phyloP scores from a whole-genome alignment of 2,329 filamentous ascomycete species.

The Tolypocladium ophioglossoides region DNA sequence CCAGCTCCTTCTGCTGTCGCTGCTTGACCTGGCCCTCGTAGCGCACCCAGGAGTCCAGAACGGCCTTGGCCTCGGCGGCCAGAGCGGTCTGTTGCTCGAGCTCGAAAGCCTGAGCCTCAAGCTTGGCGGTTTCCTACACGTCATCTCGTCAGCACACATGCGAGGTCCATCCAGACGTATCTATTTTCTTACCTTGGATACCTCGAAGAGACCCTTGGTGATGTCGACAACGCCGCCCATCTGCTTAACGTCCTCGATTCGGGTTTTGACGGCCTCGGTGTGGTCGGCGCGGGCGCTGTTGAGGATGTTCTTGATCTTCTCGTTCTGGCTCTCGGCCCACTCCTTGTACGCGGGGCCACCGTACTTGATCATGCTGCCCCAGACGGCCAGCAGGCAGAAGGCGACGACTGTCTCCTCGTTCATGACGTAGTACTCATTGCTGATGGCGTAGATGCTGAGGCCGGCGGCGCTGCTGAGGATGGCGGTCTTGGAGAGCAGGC shows the following conservation, averaged over 20 bases:
- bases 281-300: conserved; percentile 92
- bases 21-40: conserved; percentile 99
- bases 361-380: conserved; percentile 85
- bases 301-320: conserved; percentile 91
- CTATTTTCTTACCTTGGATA: conserved; percentile 71
- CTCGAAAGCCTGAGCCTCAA: conserved; percentile 94
- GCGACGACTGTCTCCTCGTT: conserved; percentile 98
- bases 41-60: conserved; percentile 96
- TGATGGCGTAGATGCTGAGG: conserved; percentile 87
- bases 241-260: conserved; percentile 91
- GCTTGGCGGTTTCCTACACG: conserved; percentile 80
- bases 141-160: neutral
- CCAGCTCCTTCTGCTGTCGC: conserved; percentile 94
- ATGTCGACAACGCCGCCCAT: conserved; percentile 90
- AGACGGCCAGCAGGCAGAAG: conserved; percentile 86
- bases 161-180: neutral
- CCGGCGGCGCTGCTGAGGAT: conserved; percentile 90
- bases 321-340: conserved; percentile 82
- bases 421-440: conserved; percentile 99
- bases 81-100: conserved; percentile 93
- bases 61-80: conserved; percentile 83
- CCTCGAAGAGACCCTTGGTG: conserved; percentile 93
- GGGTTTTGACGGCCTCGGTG: conserved; percentile 86
- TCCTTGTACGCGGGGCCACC: conserved; percentile 84
- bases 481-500: conserved; percentile 87